Base-by-base conservation (phyloP, 345 rosid genomes). In the Aegle marmelos region DNA sequence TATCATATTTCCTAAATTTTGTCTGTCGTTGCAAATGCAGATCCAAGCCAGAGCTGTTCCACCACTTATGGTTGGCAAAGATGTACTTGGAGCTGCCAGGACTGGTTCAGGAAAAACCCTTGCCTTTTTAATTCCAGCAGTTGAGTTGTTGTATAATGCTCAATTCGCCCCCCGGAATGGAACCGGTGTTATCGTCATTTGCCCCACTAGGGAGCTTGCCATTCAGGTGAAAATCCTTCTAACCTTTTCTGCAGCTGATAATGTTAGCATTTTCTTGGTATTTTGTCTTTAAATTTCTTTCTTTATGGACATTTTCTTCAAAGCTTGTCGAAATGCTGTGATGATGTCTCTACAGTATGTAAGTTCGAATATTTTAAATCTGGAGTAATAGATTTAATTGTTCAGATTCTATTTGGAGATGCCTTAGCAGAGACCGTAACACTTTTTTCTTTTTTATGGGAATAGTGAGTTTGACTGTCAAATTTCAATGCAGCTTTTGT, bases 51-150 rank as follows among this genome's bases (percentile, higher is more conserved):
- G 91, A 82, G 86, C 98, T 9, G 85, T 96, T 74, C 92, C 90
- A 21, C 97, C 94, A 0, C 94, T 94, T 73, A 79, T 91, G 84
- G 82, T 79, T n/a, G 98, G 99, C 2, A 91, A 92, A 85, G 98
- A 97, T 90, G 97, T 93, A 73, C 95, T 97, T 60, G 99, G 97
- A 76, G 98, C 98, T 75, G 99, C 99, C 9, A 90, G 98, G 85
- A 97, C 98, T 0, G 99, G 98, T 79, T 92, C 99, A 73, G 99
- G 99, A 74, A 97, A 97, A 83, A 94, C 99, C 27, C 91, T 96
- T 76, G 98, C 98, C 36, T 96, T 96, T 72, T 87, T 96, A 63
- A 84, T 94, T 66, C 99, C 98, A 7, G 98, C 98, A 36, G 89
- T 91, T 4, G 99, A 96, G 86, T 85, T 94, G 89, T 82, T 96